These are phyloP conservation scores for Dioscorea zingiberensis DNA, from an alignment of 106 monocot genomes.

Conservation along the genomic window DNA sequence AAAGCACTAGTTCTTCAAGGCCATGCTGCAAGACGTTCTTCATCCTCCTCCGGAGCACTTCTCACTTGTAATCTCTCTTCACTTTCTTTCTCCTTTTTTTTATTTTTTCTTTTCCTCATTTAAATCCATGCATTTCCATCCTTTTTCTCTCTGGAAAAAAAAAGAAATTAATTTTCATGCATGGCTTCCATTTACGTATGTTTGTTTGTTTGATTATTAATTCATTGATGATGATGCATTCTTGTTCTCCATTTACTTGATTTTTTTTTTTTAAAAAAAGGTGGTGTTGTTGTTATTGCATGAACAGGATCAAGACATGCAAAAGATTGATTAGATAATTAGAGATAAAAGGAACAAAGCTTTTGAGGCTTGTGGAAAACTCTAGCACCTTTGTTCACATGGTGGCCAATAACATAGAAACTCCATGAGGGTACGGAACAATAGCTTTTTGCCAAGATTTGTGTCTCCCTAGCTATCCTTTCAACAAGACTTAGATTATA, in stretches of 20 bases:
- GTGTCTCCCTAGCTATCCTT: too few relatives aligned
- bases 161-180: too few relatives aligned
- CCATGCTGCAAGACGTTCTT: constrained; percentile 9
- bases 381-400: not conserved
- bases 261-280: too few relatives aligned
- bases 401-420: not conserved
- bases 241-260: too few relatives aligned
- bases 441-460: not conserved
- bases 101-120: not conserved
- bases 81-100: not conserved
- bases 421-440: not conserved
- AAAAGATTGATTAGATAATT: not conserved
- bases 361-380: not conserved
- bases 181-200: not conserved
- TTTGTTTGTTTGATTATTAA: too few relatives aligned
- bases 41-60: not conserved
- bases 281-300: too few relatives aligned
- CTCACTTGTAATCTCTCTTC: constrained; percentile 7
- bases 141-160: too few relatives aligned
- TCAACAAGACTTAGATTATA: too few relatives aligned
- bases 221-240: too few relatives aligned
- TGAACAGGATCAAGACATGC: too few relatives aligned
- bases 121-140: not conserved
- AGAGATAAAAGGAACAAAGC: not conserved
- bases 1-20: not conserved